Conservation (phyloP, 139 green algal species). For the Limnomonas spitsbergensis region DNA sequence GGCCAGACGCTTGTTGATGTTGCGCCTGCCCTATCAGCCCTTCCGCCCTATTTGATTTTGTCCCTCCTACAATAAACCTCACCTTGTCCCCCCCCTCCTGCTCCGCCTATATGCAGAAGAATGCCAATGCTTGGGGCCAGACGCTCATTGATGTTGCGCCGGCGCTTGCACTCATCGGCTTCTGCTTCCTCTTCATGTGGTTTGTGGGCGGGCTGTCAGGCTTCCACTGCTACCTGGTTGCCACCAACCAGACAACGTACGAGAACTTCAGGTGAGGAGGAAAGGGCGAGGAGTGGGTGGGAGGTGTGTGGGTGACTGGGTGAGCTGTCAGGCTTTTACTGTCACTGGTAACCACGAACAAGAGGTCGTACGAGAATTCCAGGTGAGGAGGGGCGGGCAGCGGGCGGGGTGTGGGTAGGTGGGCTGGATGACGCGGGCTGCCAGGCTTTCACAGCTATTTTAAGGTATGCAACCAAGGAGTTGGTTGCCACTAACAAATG, state of each 20-base stretch:
- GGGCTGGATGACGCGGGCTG: too few species aligned
- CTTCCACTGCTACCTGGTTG: conserved; percentile 92
- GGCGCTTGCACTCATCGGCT: conserved; percentile 52
- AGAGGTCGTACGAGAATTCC: conserved; percentile 99
- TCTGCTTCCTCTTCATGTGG: conserved; percentile 77
- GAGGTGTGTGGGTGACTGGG: conserved; percentile 33
- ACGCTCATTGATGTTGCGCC: not conserved
- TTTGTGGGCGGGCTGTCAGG: conserved; percentile 90
- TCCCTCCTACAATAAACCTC: too few species aligned
- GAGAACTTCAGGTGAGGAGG: conserved; percentile 93
- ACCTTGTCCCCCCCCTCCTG: too few species aligned
- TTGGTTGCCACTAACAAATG: too few species aligned
- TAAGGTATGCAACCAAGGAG: too few species aligned
- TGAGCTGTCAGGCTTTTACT: conserved; percentile 86
- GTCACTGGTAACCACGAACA: conserved; percentile 84
- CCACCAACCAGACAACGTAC: conserved; percentile 94
- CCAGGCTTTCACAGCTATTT: too few species aligned
- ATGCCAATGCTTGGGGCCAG: not conserved
- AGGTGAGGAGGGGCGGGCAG: conserved; percentile 55
- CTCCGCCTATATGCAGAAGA: not conserved
- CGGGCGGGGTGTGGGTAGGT: too few species aligned
- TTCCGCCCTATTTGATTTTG: too few species aligned
- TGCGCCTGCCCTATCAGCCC: conserved; percentile 7
- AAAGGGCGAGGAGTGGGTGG: too few species aligned
- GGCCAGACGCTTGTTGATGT: not conserved